These are phyloP conservation scores for Tuber brumale DNA, from an alignment of 495 filamentous ascomycete genomes.

Conservation along the genomic window DNA sequence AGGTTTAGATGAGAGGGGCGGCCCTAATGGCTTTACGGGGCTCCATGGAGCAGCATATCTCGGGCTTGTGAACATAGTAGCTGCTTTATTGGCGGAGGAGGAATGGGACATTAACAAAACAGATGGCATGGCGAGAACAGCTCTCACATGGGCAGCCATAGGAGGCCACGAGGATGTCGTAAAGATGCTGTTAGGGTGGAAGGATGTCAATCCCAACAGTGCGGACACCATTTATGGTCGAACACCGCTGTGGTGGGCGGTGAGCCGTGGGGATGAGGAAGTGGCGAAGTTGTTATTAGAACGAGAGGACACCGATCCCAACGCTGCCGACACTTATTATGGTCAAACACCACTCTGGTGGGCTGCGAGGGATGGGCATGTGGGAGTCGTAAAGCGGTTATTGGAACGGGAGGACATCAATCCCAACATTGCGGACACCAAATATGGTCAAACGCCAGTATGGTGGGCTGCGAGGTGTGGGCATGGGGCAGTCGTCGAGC, in stretches of 20 bases:
- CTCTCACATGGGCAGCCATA: not conserved
- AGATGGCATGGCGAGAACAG: not conserved
- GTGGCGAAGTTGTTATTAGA: conserved; percentile 38
- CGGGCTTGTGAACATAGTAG: not conserved
- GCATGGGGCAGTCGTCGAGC: conserved; percentile 27
- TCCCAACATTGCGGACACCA: conserved; percentile 8
- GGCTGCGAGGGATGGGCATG: conserved; percentile 39
- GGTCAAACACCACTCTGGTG: conserved; percentile 33
- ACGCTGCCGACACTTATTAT: not conserved
- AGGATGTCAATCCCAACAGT: conserved; percentile 9
- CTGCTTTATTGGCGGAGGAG: not conserved
- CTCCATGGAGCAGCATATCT: not conserved
- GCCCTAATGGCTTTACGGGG: not conserved
- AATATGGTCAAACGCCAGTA: conserved; percentile 36
- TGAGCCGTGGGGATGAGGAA: conserved; percentile 33
- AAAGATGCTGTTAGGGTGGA: not conserved
- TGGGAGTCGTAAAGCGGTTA: conserved; percentile 38
- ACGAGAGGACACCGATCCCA: conserved; percentile 1
- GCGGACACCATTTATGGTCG: conserved; percentile 9
- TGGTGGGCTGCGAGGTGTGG: conserved; percentile 41
- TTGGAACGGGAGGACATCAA: conserved; percentile 13
- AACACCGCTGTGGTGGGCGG: conserved; percentile 40
- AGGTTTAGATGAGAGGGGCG: not conserved
- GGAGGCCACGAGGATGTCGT: not conserved
- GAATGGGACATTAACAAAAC: not conserved